phyloP scores from a whole-genome alignment of 2,329 filamentous ascomycete genomes.

The Tolypocladium cylindrosporum region DNA sequence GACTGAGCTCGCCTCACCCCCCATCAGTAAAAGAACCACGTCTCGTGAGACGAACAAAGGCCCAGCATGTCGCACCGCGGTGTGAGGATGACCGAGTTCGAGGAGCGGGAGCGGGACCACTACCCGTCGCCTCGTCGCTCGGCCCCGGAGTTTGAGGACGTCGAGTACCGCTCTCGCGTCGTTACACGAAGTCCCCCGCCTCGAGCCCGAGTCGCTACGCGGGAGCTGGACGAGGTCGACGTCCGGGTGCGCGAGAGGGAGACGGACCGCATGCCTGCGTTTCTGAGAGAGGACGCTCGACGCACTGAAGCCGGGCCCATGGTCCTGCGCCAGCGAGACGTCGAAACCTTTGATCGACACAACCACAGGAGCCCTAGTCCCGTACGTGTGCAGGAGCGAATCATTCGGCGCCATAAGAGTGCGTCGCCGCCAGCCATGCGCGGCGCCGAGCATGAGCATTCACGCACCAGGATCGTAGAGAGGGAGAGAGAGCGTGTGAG shows the following conservation, averaged over 20 bases:
- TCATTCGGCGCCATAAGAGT: slow-evolving; percentile 33
- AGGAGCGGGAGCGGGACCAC: slow-evolving; percentile 37
- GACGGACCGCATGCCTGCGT: slow-evolving; percentile 35
- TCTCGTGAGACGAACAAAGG: not conserved
- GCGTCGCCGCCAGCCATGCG: slow-evolving; percentile 24
- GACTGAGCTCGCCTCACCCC: not conserved
- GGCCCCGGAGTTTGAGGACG: slow-evolving; percentile 13
- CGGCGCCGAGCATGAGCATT: slow-evolving; percentile 22
- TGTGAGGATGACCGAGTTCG: slow-evolving; percentile 25
- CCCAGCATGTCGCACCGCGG: slow-evolving; percentile 10
- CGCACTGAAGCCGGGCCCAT: slow-evolving; percentile 38
- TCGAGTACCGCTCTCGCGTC: slow-evolving; percentile 14
- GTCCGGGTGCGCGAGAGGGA: slow-evolving; percentile 33
- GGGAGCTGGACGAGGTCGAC: slow-evolving; percentile 26
- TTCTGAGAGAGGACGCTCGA: slow-evolving; percentile 40
- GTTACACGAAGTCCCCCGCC: slow-evolving; percentile 17
- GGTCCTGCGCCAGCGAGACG: slow-evolving; percentile 44
- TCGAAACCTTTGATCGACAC: slow-evolving; percentile 43
- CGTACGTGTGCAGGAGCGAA: slow-evolving; percentile 29
- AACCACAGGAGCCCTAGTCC: slow-evolving; percentile 35
- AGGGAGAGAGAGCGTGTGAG: slow-evolving; percentile 28
- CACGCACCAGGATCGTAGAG: slow-evolving; percentile 27
- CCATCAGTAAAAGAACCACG: not conserved
- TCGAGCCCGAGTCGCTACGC: slow-evolving; percentile 5
- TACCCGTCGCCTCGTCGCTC: slow-evolving; percentile 26